phyloP scores from a whole-genome alignment of 176 grass and related monocot genomes.

The Zoysia japonica region DNA sequence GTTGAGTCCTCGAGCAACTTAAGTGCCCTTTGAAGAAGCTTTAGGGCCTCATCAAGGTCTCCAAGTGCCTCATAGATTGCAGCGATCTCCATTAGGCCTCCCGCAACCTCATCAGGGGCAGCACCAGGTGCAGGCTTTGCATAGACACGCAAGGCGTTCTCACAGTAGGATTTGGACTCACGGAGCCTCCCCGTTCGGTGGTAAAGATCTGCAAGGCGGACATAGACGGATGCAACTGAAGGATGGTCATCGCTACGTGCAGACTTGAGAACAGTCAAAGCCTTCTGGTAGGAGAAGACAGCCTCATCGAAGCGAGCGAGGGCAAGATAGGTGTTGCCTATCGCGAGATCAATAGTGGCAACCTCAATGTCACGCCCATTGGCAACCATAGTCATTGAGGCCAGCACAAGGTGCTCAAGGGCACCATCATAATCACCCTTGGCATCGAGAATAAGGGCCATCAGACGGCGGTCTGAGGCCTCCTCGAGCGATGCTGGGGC shows the following conservation, averaged over 20 bases:
- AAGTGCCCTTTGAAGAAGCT: conserved; percentile 81
- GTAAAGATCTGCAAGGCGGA: conserved; percentile 88
- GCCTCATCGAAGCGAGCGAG: conserved; percentile 92
- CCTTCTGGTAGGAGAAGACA: conserved; percentile 99
- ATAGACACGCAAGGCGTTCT: conserved; percentile 82
- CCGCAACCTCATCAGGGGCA: conserved; percentile 76
- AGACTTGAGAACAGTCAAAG: conserved; percentile 82
- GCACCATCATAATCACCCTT: conserved; percentile 89
- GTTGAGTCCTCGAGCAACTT: conserved; percentile 81
- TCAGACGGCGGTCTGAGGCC: conserved; percentile 86
- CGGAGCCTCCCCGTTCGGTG: conserved; percentile 79
- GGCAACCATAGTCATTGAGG: conserved; percentile 90
- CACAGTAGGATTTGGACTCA: conserved; percentile 91
- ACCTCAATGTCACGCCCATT: conserved; percentile 83
- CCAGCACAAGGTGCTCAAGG: conserved; percentile 94
- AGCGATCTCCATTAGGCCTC: conserved; percentile 90
- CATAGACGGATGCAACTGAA: conserved; percentile 75
- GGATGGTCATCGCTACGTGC: conserved; percentile 74
- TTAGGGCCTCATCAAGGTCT: conserved; percentile 83
- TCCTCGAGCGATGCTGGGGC: conserved; percentile 83
- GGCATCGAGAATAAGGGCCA: conserved; percentile 88
- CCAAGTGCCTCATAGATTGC: conserved; percentile 85
- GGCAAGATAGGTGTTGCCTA: conserved; percentile 88
- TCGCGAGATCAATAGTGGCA: conserved; percentile 73
- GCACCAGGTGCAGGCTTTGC: conserved; percentile 69